phyloP scores from a whole-genome alignment of 228 moss, liverwort and hornwort species.

The Sphagnum fallax region DNA sequence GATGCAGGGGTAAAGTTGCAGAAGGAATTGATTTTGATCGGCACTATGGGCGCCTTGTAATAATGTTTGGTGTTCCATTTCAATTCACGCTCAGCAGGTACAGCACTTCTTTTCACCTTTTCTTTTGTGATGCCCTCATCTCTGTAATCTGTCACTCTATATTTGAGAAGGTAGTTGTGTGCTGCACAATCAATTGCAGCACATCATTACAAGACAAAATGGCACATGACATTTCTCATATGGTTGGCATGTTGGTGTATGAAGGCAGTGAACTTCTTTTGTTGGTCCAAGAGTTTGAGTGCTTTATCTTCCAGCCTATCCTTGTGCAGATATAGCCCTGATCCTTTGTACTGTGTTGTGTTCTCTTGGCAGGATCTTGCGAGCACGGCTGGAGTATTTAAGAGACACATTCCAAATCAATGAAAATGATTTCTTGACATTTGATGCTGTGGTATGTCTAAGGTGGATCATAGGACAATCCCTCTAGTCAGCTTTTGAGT shows the following conservation, averaged over 20 bases:
- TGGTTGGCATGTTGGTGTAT: too few species aligned
- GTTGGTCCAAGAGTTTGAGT: too few species aligned
- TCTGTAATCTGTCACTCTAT: too few species aligned
- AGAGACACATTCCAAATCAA: constrained; percentile 99
- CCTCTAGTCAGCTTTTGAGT: background rate
- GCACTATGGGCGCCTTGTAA: constrained; percentile 98
- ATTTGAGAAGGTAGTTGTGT: too few species aligned
- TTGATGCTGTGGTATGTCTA: constrained; percentile 90
- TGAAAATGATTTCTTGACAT: constrained; percentile 95
- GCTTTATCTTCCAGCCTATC: too few species aligned
- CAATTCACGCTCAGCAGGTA: constrained; percentile 99
- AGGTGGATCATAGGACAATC: background rate
- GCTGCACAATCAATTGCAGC: too few species aligned
- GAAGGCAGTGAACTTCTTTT: too few species aligned
- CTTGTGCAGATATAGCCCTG: too few species aligned
- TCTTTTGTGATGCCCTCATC: background rate
- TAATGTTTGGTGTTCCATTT: constrained; percentile 98
- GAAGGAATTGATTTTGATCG: constrained; percentile 99
- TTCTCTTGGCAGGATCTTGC: constrained; percentile 59
- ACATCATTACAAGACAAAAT: too few species aligned
- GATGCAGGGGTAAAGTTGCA: constrained; percentile 89
- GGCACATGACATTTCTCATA: too few species aligned
- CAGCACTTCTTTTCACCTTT: background rate
- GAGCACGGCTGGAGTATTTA: constrained; percentile 94
- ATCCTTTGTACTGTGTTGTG: background rate